phyloP scores from a whole-genome alignment of 1,284 basidiomycete genomes.

The Ceratobasidium sp. region DNA sequence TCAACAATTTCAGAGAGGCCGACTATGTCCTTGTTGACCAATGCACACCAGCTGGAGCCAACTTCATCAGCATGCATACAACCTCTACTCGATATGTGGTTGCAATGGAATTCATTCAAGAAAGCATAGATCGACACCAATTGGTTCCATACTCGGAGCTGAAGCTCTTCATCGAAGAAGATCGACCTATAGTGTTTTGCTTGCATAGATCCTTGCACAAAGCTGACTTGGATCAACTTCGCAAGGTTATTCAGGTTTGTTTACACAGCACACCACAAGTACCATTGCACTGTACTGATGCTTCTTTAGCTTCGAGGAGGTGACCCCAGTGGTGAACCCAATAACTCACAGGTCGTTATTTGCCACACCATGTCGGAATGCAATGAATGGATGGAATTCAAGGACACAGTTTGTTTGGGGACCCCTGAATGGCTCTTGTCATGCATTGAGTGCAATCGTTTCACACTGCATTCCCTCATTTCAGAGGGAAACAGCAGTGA shows the following conservation, averaged over 20 bases:
- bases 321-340: not conserved
- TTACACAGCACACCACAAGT: too few species aligned
- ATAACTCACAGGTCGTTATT: conserved; percentile 15
- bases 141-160: conserved; percentile 5
- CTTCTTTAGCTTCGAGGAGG: conserved; percentile 19
- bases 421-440: conserved; percentile 14
- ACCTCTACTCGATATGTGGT: conserved; percentile 8
- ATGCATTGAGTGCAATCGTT: conserved; percentile 15
- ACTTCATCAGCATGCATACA: not conserved
- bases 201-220: conserved; percentile 29
- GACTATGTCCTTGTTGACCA: conserved; percentile 28
- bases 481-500: too few species aligned
- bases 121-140: conserved; percentile 21
- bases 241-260: conserved; percentile 20
- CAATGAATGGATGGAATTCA: not conserved
- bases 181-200: conserved; percentile 12
- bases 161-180: conserved; percentile 14
- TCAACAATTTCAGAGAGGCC: not conserved
- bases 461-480: not conserved
- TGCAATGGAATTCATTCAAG: conserved; percentile 12
- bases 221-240: not conserved
- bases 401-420: not conserved
- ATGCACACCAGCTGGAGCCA: conserved; percentile 5
- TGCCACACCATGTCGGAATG: not conserved
- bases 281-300: not conserved